Percentiles rank a stretch among this genome's conserved stretches.
Evolutionary conservation across 2,329 filamentous ascomycete genomes (phyloP).

Genomic region (Aspergillus transmontanensis): DNA sequence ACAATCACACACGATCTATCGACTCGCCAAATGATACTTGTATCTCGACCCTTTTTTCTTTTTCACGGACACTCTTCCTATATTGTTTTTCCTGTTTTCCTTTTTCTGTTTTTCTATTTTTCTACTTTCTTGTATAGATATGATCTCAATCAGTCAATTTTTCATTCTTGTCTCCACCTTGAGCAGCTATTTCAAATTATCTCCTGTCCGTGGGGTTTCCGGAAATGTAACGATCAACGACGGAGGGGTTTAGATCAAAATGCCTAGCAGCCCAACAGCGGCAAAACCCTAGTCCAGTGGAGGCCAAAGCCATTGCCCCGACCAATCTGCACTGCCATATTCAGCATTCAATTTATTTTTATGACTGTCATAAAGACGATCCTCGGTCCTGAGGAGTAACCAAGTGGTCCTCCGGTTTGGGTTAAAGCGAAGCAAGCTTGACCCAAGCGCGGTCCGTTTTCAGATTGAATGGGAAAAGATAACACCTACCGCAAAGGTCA

Average conservation of each 20-base stretch:
- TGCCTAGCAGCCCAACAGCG: conserved; percentile 4
- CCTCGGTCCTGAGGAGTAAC: not conserved
- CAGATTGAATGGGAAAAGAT: not conserved
- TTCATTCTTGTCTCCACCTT: not conserved
- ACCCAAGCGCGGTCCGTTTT: conserved; percentile 5
- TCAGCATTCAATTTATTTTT: not conserved
- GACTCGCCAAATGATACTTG: not conserved
- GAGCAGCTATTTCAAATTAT: not conserved
- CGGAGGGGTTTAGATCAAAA: not conserved
- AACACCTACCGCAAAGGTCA: not conserved
- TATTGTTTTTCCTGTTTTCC: not conserved
- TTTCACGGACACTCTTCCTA: not conserved
- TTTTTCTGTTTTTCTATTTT: not conserved
- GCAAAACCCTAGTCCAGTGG: conserved; percentile 3
- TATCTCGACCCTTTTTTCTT: not conserved
- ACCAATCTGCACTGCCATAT: not conserved
- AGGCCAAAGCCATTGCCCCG: not conserved
- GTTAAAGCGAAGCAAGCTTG: not conserved
- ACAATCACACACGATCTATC: not conserved
- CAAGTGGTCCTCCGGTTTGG: conserved; percentile 1
- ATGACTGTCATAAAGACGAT: conserved; percentile 4
- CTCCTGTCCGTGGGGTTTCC: not conserved
- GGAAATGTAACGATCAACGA: not conserved
- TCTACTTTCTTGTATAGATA: not conserved
- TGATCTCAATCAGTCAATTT: not conserved